Evolutionary conservation across 805 yeast genomes (phyloP).

Genomic region (Kuraishia hungarica): DNA sequence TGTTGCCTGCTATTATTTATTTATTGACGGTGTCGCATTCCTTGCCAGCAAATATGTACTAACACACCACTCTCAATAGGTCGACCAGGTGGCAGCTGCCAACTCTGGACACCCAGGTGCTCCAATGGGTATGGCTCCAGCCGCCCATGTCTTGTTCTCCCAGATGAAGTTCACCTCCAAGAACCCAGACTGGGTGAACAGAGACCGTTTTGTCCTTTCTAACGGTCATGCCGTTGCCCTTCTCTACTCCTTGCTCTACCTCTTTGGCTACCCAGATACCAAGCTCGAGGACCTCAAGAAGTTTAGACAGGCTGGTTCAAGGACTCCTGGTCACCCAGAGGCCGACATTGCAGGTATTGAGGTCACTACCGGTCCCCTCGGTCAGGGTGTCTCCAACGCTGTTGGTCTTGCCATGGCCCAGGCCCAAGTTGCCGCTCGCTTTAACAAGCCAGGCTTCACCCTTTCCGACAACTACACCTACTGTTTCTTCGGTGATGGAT

Average conservation of each 20-base stretch:
- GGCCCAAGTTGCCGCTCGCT: conserved; percentile 83
- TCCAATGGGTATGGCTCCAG: conserved; percentile 95
- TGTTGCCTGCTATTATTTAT: background rate
- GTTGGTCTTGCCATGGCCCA: conserved; percentile 96
- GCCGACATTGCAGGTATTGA: conserved; percentile 86
- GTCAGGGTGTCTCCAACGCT: conserved; percentile 95
- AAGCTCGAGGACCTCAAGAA: conserved; percentile 73
- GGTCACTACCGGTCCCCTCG: conserved; percentile 97
- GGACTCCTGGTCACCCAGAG: conserved; percentile 98
- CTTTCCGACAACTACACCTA: conserved; percentile 73
- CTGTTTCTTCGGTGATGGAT: conserved; percentile 90
- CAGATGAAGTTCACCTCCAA: conserved; percentile 82
- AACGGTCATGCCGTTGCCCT: conserved; percentile 96
- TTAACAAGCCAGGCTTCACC: conserved; percentile 77
- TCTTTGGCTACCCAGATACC: conserved; percentile 74
- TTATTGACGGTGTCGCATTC: background rate
- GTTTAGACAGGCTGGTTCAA: conserved; percentile 85
- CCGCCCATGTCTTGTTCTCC: conserved; percentile 82
- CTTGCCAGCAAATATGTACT: too few species aligned
- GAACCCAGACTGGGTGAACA: conserved; percentile 87
- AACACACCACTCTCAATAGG: conserved; percentile 18
- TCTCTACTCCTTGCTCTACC: conserved; percentile 75
- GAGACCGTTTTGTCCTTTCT: conserved; percentile 91
- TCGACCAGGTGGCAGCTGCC: conserved; percentile 80
- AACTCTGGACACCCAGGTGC: conserved; percentile 99